These are phyloP conservation scores for Picochlorum sp. DNA, from an alignment of 139 green algal genomes.

Conservation along the genomic window DNA sequence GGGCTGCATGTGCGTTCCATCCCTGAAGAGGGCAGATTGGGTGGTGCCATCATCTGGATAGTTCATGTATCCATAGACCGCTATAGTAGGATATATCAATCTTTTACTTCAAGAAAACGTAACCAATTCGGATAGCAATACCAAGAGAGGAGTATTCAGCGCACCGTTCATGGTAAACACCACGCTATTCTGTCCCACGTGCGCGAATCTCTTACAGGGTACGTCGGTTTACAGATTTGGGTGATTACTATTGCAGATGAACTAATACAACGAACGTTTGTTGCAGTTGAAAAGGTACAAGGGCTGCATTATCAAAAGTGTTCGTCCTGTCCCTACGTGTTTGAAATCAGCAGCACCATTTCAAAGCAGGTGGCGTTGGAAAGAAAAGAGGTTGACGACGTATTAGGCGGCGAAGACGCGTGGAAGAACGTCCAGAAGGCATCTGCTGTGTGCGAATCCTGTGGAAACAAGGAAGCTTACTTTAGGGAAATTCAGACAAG, in stretches of 20 bases:
- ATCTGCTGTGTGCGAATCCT: conserved; percentile 70
- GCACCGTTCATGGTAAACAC: conserved; percentile 17
- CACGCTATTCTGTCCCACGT: conserved; percentile 70
- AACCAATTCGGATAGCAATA: background rate
- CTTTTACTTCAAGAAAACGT: background rate
- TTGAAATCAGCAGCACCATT: conserved; percentile 66
- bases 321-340: conserved; percentile 76
- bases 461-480: conserved; percentile 67
- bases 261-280: background rate
- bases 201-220: conserved; percentile 79
- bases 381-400: conserved; percentile 81
- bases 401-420: conserved; percentile 76
- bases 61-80: too few species aligned
- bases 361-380: conserved; percentile 44
- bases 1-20: too few species aligned
- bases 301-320: conserved; percentile 66
- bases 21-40: too few species aligned
- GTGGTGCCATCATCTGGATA: too few species aligned
- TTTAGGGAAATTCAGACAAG: conserved; percentile 92
- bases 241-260: background rate
- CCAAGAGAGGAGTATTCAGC: background rate
- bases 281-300: conserved; percentile 54
- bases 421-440: conserved; percentile 86
- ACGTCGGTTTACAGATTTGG: background rate
- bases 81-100: background rate